These are phyloP conservation scores for Catharanthus roseus DNA, from an alignment of 257 asterid species.

Conservation along the genomic window DNA sequence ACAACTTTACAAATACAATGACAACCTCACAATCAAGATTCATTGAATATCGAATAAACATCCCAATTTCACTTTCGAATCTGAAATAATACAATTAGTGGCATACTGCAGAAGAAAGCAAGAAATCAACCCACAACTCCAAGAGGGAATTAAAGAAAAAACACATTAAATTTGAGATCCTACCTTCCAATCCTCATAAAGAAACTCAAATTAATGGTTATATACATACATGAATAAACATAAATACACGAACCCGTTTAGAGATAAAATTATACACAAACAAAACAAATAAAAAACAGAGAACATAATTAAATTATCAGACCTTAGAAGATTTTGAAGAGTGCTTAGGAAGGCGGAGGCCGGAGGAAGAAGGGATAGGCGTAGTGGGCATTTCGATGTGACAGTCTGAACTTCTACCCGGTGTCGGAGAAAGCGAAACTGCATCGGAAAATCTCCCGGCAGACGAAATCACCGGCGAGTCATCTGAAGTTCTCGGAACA, in stretches of 20 bases:
- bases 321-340: conserved; percentile 62
- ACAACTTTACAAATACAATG: background rate
- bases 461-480: conserved; percentile 25
- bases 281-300: background rate
- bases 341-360: conserved; percentile 48
- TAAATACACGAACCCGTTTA: background rate
- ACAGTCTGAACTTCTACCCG: conserved; percentile 33
- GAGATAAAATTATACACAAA: background rate
- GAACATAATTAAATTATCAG: background rate
- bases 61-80: background rate
- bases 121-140: background rate
- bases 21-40: background rate
- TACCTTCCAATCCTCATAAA: background rate
- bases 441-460: conserved; percentile 36
- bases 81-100: background rate
- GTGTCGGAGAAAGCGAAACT: conserved; percentile 28
- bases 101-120: background rate
- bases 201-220: background rate
- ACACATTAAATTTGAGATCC: background rate
- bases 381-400: conserved; percentile 48
- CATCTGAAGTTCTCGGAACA: conserved; percentile 44
- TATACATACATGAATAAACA: background rate
- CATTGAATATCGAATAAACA: background rate
- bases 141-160: background rate
- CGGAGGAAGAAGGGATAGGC: conserved; percentile 75